Conservation (phyloP, 2,329 filamentous ascomycete genomes). For the Fusarium mangiferae region DNA sequence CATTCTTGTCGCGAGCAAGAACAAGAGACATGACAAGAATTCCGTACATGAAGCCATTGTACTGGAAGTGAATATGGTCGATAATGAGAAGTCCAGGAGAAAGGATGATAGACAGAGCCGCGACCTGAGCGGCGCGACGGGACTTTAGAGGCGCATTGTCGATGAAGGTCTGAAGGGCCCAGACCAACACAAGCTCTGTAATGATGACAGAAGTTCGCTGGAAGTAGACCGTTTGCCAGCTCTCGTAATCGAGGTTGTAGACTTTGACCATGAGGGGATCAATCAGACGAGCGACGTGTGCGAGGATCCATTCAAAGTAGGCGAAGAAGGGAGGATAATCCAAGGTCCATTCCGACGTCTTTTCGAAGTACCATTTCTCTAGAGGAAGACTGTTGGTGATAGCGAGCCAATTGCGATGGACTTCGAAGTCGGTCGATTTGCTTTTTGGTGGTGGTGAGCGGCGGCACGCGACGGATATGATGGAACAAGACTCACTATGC, state of each 20-base stretch:
- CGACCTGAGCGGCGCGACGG: constrained; percentile 84
- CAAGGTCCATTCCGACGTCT: constrained; percentile 98
- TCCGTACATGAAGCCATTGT: constrained; percentile 97
- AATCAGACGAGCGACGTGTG: constrained; percentile 78
- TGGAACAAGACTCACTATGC: constrained; percentile 77
- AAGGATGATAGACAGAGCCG: constrained; percentile 87
- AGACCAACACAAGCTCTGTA: constrained; percentile 85
- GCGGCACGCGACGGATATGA: background rate
- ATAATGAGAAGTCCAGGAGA: constrained; percentile 96
- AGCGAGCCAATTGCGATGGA: constrained; percentile 98
- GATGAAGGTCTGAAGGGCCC: constrained; percentile 83
- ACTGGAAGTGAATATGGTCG: constrained; percentile 98
- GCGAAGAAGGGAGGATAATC: constrained; percentile 99
- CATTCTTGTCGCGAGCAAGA: constrained; percentile 78
- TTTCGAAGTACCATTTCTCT: constrained; percentile 95
- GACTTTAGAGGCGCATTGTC: constrained; percentile 72
- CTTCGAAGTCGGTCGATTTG: constrained; percentile 99
- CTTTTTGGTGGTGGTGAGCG: constrained; percentile 57
- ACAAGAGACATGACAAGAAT: constrained; percentile 88
- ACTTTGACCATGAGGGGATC: constrained; percentile 87
- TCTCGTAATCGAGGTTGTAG: constrained; percentile 84
- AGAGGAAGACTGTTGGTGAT: constrained; percentile 90
- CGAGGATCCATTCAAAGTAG: constrained; percentile 93
- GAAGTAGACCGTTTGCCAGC: constrained; percentile 94
- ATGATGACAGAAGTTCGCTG: constrained; percentile 88